Evolutionary conservation across 306 rosid genomes (phyloP).

Genomic region (Erythrophleum fordii): DNA sequence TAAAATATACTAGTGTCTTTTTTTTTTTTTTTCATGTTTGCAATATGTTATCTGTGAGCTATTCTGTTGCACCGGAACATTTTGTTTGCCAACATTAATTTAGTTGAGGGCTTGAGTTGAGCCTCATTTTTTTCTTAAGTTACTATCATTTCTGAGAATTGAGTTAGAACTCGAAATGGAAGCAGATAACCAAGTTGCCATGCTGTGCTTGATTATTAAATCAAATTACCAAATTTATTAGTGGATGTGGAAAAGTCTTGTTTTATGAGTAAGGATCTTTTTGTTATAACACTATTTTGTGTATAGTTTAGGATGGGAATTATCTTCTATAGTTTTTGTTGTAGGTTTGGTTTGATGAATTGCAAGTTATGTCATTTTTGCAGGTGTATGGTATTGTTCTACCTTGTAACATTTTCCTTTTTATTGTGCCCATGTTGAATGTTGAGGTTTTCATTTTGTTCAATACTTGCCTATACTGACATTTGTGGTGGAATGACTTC

Average conservation of each 20-base stretch:
- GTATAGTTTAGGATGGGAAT: not conserved
- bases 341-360: not conserved
- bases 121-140: not conserved
- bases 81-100: too few species aligned
- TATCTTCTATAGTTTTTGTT: not conserved
- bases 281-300: not conserved
- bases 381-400: not conserved
- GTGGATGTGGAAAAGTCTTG: not conserved
- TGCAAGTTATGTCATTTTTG: not conserved
- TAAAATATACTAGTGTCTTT: too few species aligned
- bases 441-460: slow-evolving; percentile 13
- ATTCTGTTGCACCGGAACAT: too few species aligned
- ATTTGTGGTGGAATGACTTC: slow-evolving; percentile 18
- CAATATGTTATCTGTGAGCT: too few species aligned
- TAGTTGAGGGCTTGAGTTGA: not conserved
- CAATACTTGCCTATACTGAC: slow-evolving; percentile 9
- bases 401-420: not conserved
- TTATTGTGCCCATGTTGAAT: not conserved
- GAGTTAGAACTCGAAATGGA: not conserved
- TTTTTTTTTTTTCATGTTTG: too few species aligned
- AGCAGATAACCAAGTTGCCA: not conserved
- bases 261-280: not conserved
- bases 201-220: not conserved
- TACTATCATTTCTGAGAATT: not conserved
- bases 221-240: not conserved